phyloP scores from a whole-genome alignment of 2,329 filamentous ascomycete genomes.

The Escovopsis sp. region DNA sequence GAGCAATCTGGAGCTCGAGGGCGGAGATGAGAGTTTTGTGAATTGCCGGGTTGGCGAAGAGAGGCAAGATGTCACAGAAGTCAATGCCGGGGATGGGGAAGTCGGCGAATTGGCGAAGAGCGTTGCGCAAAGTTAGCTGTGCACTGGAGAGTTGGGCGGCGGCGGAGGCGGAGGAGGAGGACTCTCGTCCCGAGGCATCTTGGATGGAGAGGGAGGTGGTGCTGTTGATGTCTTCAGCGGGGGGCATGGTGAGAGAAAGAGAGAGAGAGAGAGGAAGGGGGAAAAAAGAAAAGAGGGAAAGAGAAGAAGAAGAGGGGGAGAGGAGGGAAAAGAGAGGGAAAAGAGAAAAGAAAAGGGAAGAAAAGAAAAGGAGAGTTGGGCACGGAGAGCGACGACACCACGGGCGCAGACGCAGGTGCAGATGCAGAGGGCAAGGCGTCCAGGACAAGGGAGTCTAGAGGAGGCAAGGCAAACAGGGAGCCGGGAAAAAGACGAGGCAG shows the following conservation, averaged over 20 bases:
- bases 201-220: slow-evolving; percentile 20
- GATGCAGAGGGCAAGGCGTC: slow-evolving; percentile 5
- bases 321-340: slow-evolving; percentile 10
- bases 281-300: slow-evolving; percentile 9
- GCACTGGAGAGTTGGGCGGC: slow-evolving; percentile 51
- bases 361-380: slow-evolving; percentile 11
- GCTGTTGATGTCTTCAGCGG: slow-evolving; percentile 9
- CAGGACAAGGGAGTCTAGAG: slow-evolving; percentile 1
- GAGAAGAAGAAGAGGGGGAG: slow-evolving; percentile 14
- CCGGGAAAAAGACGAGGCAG: no score
- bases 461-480: neutral
- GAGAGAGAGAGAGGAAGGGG: slow-evolving; percentile 7
- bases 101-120: slow-evolving; percentile 76
- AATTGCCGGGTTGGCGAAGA: slow-evolving; percentile 65
- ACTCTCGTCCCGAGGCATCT: slow-evolving; percentile 49
- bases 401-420: neutral
- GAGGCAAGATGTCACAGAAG: slow-evolving; percentile 95
- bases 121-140: slow-evolving; percentile 55
- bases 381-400: slow-evolving; percentile 1
- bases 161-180: slow-evolving; percentile 46
- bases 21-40: slow-evolving; percentile 70
- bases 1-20: slow-evolving; percentile 67
- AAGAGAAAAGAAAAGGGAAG: slow-evolving; percentile 9
- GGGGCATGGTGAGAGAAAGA: slow-evolving; percentile 18
- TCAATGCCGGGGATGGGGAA: slow-evolving; percentile 86